phyloP scores from a whole-genome alignment of 208 protist species.

The Leishmania lainsoni region DNA sequence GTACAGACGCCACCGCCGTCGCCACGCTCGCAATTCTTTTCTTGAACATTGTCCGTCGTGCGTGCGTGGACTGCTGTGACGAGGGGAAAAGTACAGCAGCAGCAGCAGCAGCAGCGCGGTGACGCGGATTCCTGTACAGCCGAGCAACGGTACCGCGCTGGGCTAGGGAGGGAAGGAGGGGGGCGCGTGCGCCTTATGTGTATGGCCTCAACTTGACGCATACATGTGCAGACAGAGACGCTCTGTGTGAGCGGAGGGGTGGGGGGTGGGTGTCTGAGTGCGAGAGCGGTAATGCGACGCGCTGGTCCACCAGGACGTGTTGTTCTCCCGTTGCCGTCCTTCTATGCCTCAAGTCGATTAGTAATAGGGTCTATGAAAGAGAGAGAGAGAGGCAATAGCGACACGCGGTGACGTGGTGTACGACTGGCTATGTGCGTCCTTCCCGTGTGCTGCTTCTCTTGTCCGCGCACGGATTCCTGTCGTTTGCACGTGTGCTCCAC shows the following conservation, averaged over 20 bases:
- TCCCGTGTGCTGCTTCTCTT: too few species aligned
- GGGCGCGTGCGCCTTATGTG: neutral
- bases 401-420: neutral
- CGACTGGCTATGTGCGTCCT: neutral
- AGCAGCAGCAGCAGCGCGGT: neutral
- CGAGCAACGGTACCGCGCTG: neutral
- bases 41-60: constrained; percentile 43
- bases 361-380: neutral
- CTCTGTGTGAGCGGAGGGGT: neutral
- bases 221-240: neutral
- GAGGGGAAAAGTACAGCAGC: neutral
- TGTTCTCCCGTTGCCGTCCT: neutral
- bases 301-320: neutral
- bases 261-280: neutral
- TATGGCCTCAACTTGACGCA: neutral
- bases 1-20: constrained; percentile 2
- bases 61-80: neutral
- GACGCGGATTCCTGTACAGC: neutral
- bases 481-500: neutral
- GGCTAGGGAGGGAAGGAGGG: neutral
- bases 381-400: neutral
- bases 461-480: too few species aligned
- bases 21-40: constrained; percentile 32
- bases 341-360: neutral
- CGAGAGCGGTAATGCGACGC: neutral